Conservation (phyloP, 441 rosid genomes). For the Flueggea neowawraea region DNA sequence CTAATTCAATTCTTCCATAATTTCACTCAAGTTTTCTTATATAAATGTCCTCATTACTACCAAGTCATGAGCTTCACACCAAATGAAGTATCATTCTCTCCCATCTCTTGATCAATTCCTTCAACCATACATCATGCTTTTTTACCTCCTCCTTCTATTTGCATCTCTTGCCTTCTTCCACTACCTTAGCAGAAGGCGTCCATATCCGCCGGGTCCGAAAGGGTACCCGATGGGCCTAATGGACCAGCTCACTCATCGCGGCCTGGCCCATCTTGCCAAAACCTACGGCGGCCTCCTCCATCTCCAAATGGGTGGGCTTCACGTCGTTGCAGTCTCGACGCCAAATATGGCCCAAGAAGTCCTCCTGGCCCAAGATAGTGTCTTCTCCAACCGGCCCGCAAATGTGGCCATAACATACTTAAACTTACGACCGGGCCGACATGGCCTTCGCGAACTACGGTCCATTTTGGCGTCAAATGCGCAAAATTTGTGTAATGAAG, state of each 20-base stretch:
- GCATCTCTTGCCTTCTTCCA: no score
- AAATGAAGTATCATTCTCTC: no score
- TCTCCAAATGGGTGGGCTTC: conserved; percentile 68
- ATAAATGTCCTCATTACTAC: no score
- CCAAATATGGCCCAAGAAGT: conserved; percentile 71
- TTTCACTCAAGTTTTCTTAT: no score
- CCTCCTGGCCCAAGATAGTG: conserved; percentile 63
- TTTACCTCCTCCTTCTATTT: no score
- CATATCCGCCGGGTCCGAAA: conserved; percentile 77
- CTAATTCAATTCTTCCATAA: no score
- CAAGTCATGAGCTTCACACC: no score
- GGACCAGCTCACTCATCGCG: conserved; percentile 84
- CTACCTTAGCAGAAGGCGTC: conserved; percentile 3
- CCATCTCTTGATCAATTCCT: no score
- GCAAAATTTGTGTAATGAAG: conserved; percentile 87
- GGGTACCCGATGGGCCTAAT: conserved; percentile 70
- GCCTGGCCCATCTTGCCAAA: conserved; percentile 55
- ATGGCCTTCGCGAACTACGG: conserved; percentile 98
- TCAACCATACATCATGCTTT: no score
- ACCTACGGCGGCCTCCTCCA: conserved; percentile 70
- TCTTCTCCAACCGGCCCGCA: conserved; percentile 80
- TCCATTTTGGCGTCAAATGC: conserved; percentile 96
- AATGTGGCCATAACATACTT: conserved; percentile 69
- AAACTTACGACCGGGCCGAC: conserved; percentile 70
- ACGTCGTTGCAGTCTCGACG: conserved; percentile 61